A percentile compares a stretch with the other conserved stretches of the same genome.
phyloP scores from a whole-genome alignment of 768 basidiomycete genomes.

The Pholiota conissans region DNA sequence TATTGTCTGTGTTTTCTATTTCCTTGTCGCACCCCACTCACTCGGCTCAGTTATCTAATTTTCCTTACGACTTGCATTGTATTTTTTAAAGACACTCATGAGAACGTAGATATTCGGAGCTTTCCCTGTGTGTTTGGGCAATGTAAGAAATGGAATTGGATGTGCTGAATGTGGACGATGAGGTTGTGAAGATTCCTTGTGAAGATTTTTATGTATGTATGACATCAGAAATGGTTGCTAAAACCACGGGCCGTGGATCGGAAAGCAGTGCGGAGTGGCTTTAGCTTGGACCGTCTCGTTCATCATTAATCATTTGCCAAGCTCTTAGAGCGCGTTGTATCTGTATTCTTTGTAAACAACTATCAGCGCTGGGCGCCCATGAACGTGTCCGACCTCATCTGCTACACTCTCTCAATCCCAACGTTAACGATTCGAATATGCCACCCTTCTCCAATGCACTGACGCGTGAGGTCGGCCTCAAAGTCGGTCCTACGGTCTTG shows the following conservation, averaged over 20 bases:
- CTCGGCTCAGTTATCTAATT: conserved; percentile 9
- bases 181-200: too few relatives aligned
- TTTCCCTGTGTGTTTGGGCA: background rate
- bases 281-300: background rate
- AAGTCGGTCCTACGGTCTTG: conserved; percentile 69
- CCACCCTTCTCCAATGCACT: conserved; percentile 46
- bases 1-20: conserved; percentile 1
- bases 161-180: too few relatives aligned
- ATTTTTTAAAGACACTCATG: conserved; percentile 5
- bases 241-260: background rate
- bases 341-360: background rate
- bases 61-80: conserved; percentile 9
- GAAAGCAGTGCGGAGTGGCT: background rate
- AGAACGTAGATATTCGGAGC: background rate
- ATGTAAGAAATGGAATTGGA: background rate
- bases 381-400: background rate
- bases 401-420: background rate
- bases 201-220: too few relatives aligned
- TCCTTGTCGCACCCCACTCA: conserved; percentile 7
- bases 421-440: background rate
- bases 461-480: conserved; percentile 60
- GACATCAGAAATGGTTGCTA: background rate
- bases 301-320: background rate
- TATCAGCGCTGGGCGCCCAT: background rate
- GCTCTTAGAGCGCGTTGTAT: background rate